phyloP scores from a whole-genome alignment of 805 yeast species.

The Pachysolen tannophilus region DNA sequence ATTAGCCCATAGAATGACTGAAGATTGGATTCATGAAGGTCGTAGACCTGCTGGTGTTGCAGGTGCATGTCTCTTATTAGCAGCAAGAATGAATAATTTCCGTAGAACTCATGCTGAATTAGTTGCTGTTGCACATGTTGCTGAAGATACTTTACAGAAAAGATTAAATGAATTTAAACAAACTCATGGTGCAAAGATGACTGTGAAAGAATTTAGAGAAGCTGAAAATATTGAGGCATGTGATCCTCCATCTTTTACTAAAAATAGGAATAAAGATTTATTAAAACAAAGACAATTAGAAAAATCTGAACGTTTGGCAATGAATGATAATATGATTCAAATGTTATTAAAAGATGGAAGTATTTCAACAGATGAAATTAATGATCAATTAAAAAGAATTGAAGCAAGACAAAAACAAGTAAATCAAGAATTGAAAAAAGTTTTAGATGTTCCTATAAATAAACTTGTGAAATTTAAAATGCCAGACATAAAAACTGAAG shows the following conservation, averaged over 20 bases:
- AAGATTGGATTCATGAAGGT: conserved; percentile 95
- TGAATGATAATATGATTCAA: conserved; percentile 17
- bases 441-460: conserved; percentile 8
- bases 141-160: conserved; percentile 87
- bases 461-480: conserved; percentile 7
- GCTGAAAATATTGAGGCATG: conserved; percentile 34
- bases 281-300: conserved; percentile 26
- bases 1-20: conserved; percentile 83
- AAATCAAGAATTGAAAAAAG: neutral
- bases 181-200: conserved; percentile 65
- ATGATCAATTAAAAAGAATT: conserved; percentile 22
- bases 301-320: conserved; percentile 12
- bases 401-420: conserved; percentile 18
- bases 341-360: conserved; percentile 35
- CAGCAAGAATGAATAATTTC: conserved; percentile 95
- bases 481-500: conserved; percentile 28
- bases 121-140: conserved; percentile 92
- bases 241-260: conserved; percentile 77
- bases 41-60: conserved; percentile 98
- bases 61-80: conserved; percentile 88
- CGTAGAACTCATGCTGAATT: conserved; percentile 89
- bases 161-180: conserved; percentile 81
- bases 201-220: conserved; percentile 68
- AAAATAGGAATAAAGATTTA: conserved; percentile 47
- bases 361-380: conserved; percentile 36